Percentiles rank a stretch among this genome's conserved stretches.
phyloP scores from a whole-genome alignment of 768 basidiomycete species.

The Russula olivacea region DNA sequence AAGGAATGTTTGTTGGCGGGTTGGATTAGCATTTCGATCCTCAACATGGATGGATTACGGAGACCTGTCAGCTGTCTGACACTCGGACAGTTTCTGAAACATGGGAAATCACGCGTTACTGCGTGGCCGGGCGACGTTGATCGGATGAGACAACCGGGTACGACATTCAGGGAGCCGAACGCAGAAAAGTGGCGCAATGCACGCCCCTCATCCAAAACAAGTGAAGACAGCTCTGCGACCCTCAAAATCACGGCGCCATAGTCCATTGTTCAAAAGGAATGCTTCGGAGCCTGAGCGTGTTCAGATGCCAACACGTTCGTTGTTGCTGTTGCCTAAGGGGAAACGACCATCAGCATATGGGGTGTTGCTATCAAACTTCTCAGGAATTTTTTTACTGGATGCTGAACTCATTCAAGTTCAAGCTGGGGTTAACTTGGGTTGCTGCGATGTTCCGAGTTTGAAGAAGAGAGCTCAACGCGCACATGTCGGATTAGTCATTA shows the following conservation, averaged over 20 bases:
- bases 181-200: too few relatives aligned
- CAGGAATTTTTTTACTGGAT: too few relatives aligned
- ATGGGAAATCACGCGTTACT: not conserved
- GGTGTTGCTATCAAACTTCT: not conserved
- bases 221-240: not conserved
- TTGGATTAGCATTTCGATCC: not conserved
- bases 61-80: not conserved
- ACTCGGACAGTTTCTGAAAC: not conserved
- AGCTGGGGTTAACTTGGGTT: too few relatives aligned
- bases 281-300: not conserved
- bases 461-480: too few relatives aligned
- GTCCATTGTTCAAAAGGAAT: not conserved
- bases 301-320: not conserved
- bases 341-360: not conserved
- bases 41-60: not conserved
- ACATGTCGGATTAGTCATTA: too few relatives aligned
- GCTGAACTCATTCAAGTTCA: too few relatives aligned
- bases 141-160: not conserved
- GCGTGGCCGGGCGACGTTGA: not conserved
- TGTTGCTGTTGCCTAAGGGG: not conserved
- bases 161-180: not conserved
- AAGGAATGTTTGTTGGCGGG: not conserved
- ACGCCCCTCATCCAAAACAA: too few relatives aligned
- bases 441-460: too few relatives aligned
- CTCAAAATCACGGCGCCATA: not conserved